Evolutionary conservation across 352 stramenopile species (phyloP).

Genomic region (Globisporangium paddicum): DNA sequence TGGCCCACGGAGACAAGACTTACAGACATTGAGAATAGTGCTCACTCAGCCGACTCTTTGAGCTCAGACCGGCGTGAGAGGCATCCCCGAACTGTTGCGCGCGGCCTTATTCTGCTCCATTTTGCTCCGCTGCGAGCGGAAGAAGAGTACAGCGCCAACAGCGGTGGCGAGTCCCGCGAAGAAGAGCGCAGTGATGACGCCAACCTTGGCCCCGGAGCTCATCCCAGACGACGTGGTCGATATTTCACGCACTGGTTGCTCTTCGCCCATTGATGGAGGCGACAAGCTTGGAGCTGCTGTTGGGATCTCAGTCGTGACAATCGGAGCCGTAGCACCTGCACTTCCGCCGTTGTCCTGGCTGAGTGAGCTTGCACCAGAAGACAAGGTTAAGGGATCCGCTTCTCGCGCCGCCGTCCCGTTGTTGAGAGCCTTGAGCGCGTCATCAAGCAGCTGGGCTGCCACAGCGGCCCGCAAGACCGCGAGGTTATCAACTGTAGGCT

Average conservation of each 20-base stretch:
- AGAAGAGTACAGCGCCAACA: background rate
- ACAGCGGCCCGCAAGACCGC: background rate
- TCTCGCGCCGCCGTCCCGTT: background rate
- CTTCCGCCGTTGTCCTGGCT: background rate
- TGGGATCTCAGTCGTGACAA: background rate
- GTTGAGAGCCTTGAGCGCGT: background rate
- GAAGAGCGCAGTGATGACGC: background rate
- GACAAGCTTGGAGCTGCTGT: background rate
- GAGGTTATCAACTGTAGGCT: background rate
- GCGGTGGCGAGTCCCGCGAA: background rate
- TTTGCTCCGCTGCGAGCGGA: background rate
- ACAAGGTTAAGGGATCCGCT: background rate
- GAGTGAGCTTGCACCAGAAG: background rate
- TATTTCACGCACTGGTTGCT: background rate
- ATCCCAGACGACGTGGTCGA: background rate
- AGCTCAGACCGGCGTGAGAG: background rate
- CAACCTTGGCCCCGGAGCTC: background rate
- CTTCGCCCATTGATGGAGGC: background rate
- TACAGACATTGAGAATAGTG: no score
- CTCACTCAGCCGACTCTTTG: no score
- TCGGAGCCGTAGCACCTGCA: no score
- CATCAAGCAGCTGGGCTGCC: background rate
- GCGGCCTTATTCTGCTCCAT: background rate
- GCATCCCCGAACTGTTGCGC: background rate
- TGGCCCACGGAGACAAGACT: no score